Evolutionary conservation across 1,284 basidiomycete genomes (phyloP), one percentile per base, ranked within the genome.

Genomic region (Cryptococcus floricola): DNA sequence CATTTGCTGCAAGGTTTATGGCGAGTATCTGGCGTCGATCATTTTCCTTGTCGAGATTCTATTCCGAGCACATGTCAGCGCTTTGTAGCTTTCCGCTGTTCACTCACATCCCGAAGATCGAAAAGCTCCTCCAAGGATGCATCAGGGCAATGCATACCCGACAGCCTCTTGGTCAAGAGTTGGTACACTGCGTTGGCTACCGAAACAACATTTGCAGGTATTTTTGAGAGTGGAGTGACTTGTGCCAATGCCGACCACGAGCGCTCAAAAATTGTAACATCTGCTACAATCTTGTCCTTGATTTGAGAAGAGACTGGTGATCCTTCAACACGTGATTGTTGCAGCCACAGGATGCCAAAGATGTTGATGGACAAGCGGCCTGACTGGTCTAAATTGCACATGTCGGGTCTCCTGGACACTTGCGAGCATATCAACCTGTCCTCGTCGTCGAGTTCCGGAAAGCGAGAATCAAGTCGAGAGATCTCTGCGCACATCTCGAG

Each of bases 1-100:
- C 76, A 49, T 74, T 67, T 42, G 74, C 66, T 8, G 66, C 56
- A 9, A 77, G 38, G 1, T 67, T 73, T 52, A 77, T 57, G 0
- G 72, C 75, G 67, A 75, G 70, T 8, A 57, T 23, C 53, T 66
- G 64, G 10, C 66, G 54, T 4, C 47, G 41, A 1, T 55, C 56
- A 3, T 61, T 53, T 1, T n/a, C 5, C 1, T 53, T 45, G 16
- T 44, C n/a, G 1, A 70, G 59, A 34, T 18, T 23, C 49, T 50
- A 38, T 4, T 27, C 7, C 31, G 5, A n/a, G 44, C 12, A 12
- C 14, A 27, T 19, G 4, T 23, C 13, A 27, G 48, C 18, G 10
- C 23, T 38, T n/a, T 68, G 63, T 31, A 68, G 66, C 47, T 71
- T 71, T 19, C 67, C 56, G 8, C 62, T 7, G n/a, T 31, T 31